Conservation (phyloP, 345 rosid genomes). For the Raphanus sativus region DNA sequence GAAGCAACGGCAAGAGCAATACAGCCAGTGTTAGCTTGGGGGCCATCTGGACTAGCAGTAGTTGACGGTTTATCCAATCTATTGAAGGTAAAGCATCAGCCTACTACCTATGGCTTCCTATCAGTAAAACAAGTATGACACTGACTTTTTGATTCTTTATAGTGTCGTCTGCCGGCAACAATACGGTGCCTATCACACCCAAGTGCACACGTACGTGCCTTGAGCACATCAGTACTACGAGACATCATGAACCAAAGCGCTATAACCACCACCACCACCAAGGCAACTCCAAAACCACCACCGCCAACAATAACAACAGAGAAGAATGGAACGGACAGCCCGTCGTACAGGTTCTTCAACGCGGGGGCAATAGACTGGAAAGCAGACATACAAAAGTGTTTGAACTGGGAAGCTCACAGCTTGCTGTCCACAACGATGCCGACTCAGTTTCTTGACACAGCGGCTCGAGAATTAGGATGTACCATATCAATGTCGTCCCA, state of each 20-base stretch:
- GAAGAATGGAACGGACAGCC: constrained; percentile 61
- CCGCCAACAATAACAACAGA: constrained; percentile 38
- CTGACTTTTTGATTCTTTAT: constrained; percentile 3
- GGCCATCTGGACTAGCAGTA: constrained; percentile 81
- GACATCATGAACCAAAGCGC: constrained; percentile 60
- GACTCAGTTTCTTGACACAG: constrained; percentile 58
- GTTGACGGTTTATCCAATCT: constrained; percentile 91
- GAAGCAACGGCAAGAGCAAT: constrained; percentile 98
- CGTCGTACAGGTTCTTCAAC: constrained; percentile 53
- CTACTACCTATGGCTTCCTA: background rate
- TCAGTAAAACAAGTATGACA: background rate
- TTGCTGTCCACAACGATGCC: constrained; percentile 65
- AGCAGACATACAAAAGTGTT: constrained; percentile 70
- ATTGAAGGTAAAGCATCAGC: constrained; percentile 59
- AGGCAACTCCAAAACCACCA: constrained; percentile 41
- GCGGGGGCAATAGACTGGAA: constrained; percentile 69
- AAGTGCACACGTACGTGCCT: constrained; percentile 92
- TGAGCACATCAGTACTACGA: constrained; percentile 82
- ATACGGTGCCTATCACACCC: constrained; percentile 83
- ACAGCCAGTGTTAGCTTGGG: constrained; percentile 76
- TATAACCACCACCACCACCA: constrained; percentile 31
- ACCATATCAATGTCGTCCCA: constrained; percentile 36
- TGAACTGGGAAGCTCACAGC: constrained; percentile 92
- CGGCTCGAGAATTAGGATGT: constrained; percentile 88
- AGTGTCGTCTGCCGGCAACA: constrained; percentile 93